Percentiles rank a stretch among this genome's conserved stretches.
These are phyloP conservation scores for Castanopsis chinensis DNA, from an alignment of 306 rosid genomes.

Conservation along the genomic window DNA sequence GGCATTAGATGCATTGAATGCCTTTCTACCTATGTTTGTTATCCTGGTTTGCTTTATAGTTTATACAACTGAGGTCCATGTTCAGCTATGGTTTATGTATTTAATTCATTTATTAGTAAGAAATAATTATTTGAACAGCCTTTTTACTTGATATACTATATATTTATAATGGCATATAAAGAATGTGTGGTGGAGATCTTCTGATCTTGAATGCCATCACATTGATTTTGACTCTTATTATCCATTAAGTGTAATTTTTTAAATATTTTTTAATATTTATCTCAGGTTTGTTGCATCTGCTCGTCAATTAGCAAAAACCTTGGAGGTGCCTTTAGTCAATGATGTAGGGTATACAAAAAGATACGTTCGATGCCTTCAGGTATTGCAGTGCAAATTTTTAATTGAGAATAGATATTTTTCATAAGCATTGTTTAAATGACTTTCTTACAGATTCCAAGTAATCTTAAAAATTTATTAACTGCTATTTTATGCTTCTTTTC, in stretches of 20 bases:
- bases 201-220: neutral
- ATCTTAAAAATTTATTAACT: neutral
- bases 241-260: neutral
- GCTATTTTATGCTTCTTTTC: neutral
- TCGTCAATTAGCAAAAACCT: slow-evolving; percentile 87
- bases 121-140: neutral
- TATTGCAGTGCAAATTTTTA: slow-evolving; percentile 20
- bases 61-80: neutral
- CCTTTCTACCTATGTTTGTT: neutral
- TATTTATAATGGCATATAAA: neutral
- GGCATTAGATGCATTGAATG: neutral
- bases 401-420: neutral
- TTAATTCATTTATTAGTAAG: neutral
- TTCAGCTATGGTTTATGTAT: neutral
- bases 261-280: too few relatives aligned
- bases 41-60: neutral
- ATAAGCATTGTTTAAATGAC: neutral
- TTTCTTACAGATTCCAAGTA: neutral
- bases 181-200: neutral
- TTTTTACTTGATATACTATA: neutral
- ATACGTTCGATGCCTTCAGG: slow-evolving; percentile 99
- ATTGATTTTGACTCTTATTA: neutral
- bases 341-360: slow-evolving; percentile 98
- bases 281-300: slow-evolving; percentile 92
- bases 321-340: slow-evolving; percentile 97